Conservation (phyloP, 176 grass and related monocot genomes). For the Typha latifolia region DNA sequence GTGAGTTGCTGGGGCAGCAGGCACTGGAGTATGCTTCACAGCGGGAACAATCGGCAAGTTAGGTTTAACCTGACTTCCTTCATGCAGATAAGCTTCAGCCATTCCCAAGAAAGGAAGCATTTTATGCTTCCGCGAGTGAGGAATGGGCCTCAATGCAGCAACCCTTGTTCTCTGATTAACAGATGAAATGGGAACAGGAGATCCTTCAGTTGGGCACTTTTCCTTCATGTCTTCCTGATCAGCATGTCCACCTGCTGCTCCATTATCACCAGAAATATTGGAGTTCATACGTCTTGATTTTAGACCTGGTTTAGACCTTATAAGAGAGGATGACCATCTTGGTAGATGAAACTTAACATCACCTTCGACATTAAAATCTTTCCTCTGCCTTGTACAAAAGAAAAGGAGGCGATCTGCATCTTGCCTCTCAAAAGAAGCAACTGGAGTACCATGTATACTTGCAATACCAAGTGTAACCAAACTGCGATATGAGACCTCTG, state of each 20-base stretch:
- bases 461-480: constrained; percentile 64
- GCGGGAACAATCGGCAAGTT: constrained; percentile 19
- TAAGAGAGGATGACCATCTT: constrained; percentile 37
- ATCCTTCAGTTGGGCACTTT: constrained; percentile 4
- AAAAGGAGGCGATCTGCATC: constrained; percentile 59
- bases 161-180: constrained; percentile 23
- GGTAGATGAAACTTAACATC: constrained; percentile 12
- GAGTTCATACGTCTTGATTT: constrained; percentile 15
- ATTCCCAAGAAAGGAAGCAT: constrained; percentile 34
- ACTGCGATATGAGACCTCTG: constrained; percentile 46
- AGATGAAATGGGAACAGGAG: constrained; percentile 1
- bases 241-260: neutral
- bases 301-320: constrained; percentile 15
- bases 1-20: constrained; percentile 13
- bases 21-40: constrained; percentile 27
- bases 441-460: constrained; percentile 49
- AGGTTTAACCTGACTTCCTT: constrained; percentile 21
- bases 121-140: constrained; percentile 31
- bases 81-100: constrained; percentile 9
- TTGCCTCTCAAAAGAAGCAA: constrained; percentile 56
- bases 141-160: constrained; percentile 58
- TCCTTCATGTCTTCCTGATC: constrained; percentile 2
- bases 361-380: constrained; percentile 21
- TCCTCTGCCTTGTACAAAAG: constrained; percentile 36
- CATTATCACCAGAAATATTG: constrained; percentile 9